These are phyloP conservation scores for Termitomyces sp. DNA, from an alignment of 768 basidiomycete genomes.

Conservation along the genomic window DNA sequence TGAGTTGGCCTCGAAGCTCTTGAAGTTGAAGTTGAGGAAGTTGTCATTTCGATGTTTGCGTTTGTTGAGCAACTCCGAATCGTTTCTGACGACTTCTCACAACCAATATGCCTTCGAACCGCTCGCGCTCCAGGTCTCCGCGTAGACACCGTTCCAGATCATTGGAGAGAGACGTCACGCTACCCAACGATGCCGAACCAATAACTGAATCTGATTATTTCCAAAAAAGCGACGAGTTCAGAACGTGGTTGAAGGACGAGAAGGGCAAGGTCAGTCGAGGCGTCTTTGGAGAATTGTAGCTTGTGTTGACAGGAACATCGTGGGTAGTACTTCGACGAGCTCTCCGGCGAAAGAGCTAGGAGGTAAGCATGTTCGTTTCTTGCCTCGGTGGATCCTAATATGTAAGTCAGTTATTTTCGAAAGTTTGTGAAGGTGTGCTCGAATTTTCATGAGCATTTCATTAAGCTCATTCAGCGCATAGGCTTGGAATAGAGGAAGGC, in stretches of 20 bases:
- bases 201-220: slow-evolving; percentile 89
- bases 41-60: neutral
- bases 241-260: slow-evolving; percentile 78
- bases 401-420: slow-evolving; percentile 70
- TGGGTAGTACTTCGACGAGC: slow-evolving; percentile 77
- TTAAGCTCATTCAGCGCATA: slow-evolving; percentile 21
- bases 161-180: slow-evolving; percentile 34
- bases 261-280: slow-evolving; percentile 40
- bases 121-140: slow-evolving; percentile 27
- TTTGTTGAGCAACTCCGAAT: neutral
- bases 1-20: no score
- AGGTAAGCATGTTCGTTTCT: slow-evolving; percentile 41
- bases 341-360: slow-evolving; percentile 78
- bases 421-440: slow-evolving; percentile 80
- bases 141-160: slow-evolving; percentile 25
- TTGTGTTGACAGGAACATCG: neutral
- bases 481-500: slow-evolving; percentile 81
- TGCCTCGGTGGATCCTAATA: slow-evolving; percentile 25
- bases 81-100: neutral
- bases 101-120: neutral
- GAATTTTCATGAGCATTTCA: neutral
- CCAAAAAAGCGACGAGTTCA: slow-evolving; percentile 83
- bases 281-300: slow-evolving; percentile 12
- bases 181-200: slow-evolving; percentile 55
- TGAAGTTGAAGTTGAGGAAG: no score